Base-by-base conservation (phyloP, 2,329 filamentous ascomycete genomes). In the Trichoderma sp. region DNA sequence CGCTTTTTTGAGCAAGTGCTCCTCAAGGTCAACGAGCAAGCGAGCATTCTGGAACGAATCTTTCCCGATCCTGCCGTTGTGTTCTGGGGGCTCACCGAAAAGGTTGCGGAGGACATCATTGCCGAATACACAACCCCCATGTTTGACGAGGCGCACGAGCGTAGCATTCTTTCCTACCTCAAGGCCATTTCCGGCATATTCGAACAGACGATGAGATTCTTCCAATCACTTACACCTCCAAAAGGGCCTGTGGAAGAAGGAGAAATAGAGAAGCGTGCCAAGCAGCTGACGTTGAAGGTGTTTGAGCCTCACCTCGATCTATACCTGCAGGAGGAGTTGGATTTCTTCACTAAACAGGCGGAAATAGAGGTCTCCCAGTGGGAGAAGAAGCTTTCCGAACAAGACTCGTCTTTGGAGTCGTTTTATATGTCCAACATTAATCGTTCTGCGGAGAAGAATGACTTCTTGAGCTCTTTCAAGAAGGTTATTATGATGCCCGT, bases 401-500 rank as follows among this genome's bases (percentile, higher is more conserved):
- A 98, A 81, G 95, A 97, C 75, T 94, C 93, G 17, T 93, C 92
- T 2, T 91, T 93, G 0, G 96, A 99, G 82, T 96, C 93, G 0
- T 97, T 97, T 79, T 96, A 94, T 83, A 98, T 98, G 95, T 92
- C 92, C 28, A 98, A 94, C 79, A 90, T 98, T 78, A 98, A 95
- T 79, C 89, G 96, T 30, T 94, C 97, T 79, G 96, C 94, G 1
- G 96, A 97, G 74, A 99, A 99, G 83, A 93, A 94, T 75, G 96
- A 99, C 79, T 99, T 99, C 77, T 80, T 99, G 73, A 96, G 91
- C 59, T 97, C 95, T 0, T 99, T 99, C 85, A 98, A 94, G 79
- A 98, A 98, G 81, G 96, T 99, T 9, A 93, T 99, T 74, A 98
- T 99, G 95, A 97, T 97, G 91, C 96, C 96, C 2, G 95, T 99